Base-by-base conservation (phyloP, 495 filamentous ascomycete genomes). In the Podospora australis region DNA sequence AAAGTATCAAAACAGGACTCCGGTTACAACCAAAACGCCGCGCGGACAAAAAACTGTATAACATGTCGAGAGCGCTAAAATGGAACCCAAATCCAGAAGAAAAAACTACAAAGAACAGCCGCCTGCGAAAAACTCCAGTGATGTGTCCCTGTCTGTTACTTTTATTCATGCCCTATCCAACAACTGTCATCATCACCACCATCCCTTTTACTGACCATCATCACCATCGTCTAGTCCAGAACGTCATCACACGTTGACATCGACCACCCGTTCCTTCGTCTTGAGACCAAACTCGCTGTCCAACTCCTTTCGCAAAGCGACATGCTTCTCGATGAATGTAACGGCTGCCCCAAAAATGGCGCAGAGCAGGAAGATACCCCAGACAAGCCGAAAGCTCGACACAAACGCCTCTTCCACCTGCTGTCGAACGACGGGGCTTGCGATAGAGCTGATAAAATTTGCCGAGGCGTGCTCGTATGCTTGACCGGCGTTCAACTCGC, bases 401-500 rank as follows among this genome's bases (percentile, higher is more conserved):
- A 13, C 22, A 41, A 41, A 41, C 13, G 20, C 22, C 6, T 4
- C 17, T 13, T 13, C 10, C 6, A 41, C 23, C 23, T 10, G 17
- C 17, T 41, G 13, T 13, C n/a, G 5, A 11, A 41, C 22, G n/a
- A 2, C 16, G 20, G 17, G 17, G 29, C 21, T 6, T 7, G 13
- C 7, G 11, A 43, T 14, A 7, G 20, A 7, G 21, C 8, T 23
- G 29, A 57, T 28, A 22, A 57, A 60, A 9, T n/a, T 30, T 7
- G 57, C 54, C 20, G 54, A 54, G 2, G 57, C 57, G 20, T 57
- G 54, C 19, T 60, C 54, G 36, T 60, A 60, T 4, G 57, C 57
- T 29, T 25, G 29, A 5, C 57, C 57, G 9, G 22, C 6, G 4
- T 26, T 42, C 14, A 60, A 40, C 32, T 44, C 21, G 19, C 23